Evolutionary conservation across 192 early-diverging fungal species (phyloP), one percentile per base, ranked within the genome.

Genomic region (Kickxella alabastrina): DNA sequence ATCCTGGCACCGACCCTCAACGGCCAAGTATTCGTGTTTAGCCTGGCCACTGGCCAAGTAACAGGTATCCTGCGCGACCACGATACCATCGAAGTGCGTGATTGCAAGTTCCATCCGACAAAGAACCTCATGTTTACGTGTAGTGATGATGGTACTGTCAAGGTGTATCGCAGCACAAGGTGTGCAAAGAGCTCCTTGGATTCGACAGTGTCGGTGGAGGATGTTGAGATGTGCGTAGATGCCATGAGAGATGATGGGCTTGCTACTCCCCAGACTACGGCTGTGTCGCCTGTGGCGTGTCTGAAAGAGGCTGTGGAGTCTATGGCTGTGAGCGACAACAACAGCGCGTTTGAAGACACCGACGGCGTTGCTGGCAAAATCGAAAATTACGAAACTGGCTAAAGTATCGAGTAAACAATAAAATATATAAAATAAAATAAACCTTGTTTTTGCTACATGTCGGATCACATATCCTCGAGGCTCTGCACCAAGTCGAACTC

Each of bases 1-100:
- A 49, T 97, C n/a, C 60, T 85, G 32, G 94, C 93, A 21, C 93
- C 93, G 1, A 95, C 92, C 2, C 85, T 88, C 38, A 85, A 87
- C 53, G 94, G 94, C 1, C 83, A 90, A 43, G 83, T 95, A 17
- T 91, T 92, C 65, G 70, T 88, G 14, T 97, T 89, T 56, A 83
- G 87, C 57, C 56, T 95, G 28, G 71, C 79, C 29, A 88, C 85
- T 0, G 92, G 92, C 1, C 63, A 87, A 46, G 80, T 92, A 5
- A 81, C 84, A 5, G 86, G 78, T 2, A 77, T 95, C 13, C 65
- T 97, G 46, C 82, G 87, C 43, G 91, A 95, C 43, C 93, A 97
- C 52, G 86, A 95, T 37, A 89, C 88, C 23, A 79, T 93, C 8
- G 94, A 97, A 62, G 88, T 97, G n/a, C 82, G 94, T 28, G 94